These are phyloP conservation scores for Rossbeevera mucosa DNA, from an alignment of 768 basidiomycete species.

Conservation along the genomic window DNA sequence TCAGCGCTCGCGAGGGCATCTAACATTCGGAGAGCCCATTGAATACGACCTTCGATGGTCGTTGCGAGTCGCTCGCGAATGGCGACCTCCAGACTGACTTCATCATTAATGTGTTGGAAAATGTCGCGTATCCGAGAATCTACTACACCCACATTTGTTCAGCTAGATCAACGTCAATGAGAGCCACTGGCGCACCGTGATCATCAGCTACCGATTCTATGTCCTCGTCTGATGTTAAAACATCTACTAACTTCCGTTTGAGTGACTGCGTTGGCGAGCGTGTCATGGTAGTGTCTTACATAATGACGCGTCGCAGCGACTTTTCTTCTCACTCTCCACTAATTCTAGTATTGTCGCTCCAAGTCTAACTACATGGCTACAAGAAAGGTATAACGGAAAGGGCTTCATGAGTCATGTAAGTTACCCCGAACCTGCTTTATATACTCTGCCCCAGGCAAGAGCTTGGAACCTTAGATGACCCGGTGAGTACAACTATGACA, in stretches of 20 bases:
- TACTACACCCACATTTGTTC: constrained; percentile 2
- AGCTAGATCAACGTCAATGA: not conserved
- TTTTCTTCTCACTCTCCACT: no score
- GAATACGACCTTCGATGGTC: constrained; percentile 42
- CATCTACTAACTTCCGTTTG: constrained; percentile 10
- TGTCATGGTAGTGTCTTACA: constrained; percentile 15
- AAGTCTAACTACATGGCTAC: not conserved
- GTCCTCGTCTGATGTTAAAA: constrained; percentile 10
- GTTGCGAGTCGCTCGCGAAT: constrained; percentile 38
- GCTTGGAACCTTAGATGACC: constrained; percentile 43
- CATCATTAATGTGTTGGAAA: constrained; percentile 28
- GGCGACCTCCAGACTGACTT: constrained; percentile 42
- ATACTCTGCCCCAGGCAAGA: constrained; percentile 52
- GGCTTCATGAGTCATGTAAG: not conserved
- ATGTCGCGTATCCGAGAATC: constrained; percentile 12
- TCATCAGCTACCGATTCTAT: constrained; percentile 9
- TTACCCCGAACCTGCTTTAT: constrained; percentile 40
- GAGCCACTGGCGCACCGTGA: constrained; percentile 13
- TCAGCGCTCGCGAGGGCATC: constrained; percentile 27
- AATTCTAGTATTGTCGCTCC: no score
- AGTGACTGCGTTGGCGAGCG: constrained; percentile 12
- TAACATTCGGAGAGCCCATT: constrained; percentile 43
- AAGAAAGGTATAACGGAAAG: not conserved
- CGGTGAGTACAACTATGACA: not conserved
- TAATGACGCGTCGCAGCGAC: not conserved